phyloP scores from a whole-genome alignment of 2,329 filamentous ascomycete genomes.

The Exutisphaerella laricina region DNA sequence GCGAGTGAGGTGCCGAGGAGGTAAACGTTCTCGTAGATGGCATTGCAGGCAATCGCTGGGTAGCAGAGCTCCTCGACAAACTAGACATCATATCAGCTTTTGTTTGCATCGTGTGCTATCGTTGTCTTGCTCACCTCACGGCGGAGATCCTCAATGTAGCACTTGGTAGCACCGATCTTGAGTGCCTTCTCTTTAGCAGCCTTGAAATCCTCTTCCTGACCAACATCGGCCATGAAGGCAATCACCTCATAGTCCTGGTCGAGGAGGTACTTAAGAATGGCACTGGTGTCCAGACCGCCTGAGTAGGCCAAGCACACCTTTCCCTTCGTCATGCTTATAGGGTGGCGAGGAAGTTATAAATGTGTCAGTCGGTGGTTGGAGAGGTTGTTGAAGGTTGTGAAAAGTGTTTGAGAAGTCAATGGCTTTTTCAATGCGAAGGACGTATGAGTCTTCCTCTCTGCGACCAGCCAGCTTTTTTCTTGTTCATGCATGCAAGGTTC shows the following conservation, averaged over 20 bases:
- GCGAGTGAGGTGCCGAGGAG: conserved; percentile 53
- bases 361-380: no score
- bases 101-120: neutral
- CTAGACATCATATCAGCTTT: conserved; percentile 15
- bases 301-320: conserved; percentile 48
- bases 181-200: conserved; percentile 67
- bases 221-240: conserved; percentile 64
- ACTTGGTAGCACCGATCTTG: conserved; percentile 62
- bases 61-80: conserved; percentile 79
- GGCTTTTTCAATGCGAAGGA: no score
- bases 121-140: conserved; percentile 32
- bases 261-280: conserved; percentile 45
- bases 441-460: no score
- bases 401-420: neutral
- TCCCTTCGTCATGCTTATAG: conserved; percentile 20
- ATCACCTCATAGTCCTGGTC: conserved; percentile 58
- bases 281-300: conserved; percentile 56
- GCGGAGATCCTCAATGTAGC: conserved; percentile 59
- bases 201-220: conserved; percentile 60
- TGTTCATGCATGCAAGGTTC: no score
- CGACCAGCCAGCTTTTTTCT: no score
- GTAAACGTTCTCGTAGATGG: conserved; percentile 56
- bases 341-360: neutral
- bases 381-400: conserved; percentile 4
- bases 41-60: conserved; percentile 68